Percentiles rank a stretch among this genome's conserved stretches.
These are phyloP conservation scores for Pascua sp. DNA, from an alignment of 1,284 basidiomycete genomes.

Conservation along the genomic window DNA sequence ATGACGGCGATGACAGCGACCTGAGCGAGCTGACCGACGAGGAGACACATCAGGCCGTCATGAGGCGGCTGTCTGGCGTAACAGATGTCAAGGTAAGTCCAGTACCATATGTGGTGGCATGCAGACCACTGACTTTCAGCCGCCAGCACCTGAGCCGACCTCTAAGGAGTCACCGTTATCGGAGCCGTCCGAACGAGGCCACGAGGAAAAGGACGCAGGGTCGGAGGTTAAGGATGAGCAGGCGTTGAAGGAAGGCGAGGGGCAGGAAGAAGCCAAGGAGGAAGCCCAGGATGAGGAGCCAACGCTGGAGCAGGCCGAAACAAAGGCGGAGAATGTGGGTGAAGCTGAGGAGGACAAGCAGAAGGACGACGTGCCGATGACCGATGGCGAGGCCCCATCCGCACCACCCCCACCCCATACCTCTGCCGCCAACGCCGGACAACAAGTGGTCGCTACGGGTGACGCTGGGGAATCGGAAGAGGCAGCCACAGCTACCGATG, in stretches of 20 bases:
- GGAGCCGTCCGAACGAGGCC: constrained; percentile 6
- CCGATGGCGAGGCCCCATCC: too few species aligned
- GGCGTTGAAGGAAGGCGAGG: constrained; percentile 5
- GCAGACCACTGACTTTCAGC: too few species aligned
- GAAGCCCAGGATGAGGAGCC: constrained; percentile 6
- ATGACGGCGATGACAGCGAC: constrained; percentile 39
- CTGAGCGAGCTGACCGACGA: constrained; percentile 47
- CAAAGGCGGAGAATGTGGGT: neutral
- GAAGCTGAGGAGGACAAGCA: neutral
- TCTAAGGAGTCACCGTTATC: constrained; percentile 13
- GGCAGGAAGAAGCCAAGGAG: constrained; percentile 8
- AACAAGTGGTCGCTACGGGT: too few species aligned
- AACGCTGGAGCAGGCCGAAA: neutral
- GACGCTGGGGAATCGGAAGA: too few species aligned
- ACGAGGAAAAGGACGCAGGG: constrained; percentile 1
- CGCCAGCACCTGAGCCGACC: neutral
- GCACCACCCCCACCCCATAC: too few species aligned
- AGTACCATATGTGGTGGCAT: too few species aligned
- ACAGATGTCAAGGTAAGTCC: too few species aligned
- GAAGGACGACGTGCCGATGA: neutral
- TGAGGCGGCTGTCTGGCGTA: too few species aligned
- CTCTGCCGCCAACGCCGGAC: too few species aligned
- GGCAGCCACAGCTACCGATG: too few species aligned
- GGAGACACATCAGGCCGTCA: constrained; percentile 28
- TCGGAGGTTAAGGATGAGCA: constrained; percentile 1